Percentiles rank a stretch among this genome's conserved stretches.
phyloP scores from a whole-genome alignment of 306 rosid species.

The Vachellia pachyceras region DNA sequence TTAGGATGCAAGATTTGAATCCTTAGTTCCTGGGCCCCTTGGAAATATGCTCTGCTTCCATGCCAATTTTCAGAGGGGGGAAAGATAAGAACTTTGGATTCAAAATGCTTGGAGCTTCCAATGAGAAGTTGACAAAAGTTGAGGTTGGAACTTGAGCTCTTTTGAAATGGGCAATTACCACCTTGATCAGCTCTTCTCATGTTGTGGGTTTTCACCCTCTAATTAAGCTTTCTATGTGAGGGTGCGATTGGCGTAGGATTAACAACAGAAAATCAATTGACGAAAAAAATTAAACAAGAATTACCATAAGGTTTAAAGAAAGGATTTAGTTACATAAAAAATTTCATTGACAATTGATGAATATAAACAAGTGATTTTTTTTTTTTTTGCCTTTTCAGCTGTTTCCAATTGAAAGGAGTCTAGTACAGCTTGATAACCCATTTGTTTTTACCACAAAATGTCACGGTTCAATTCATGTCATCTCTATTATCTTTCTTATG shows the following conservation, averaged over 20 bases:
- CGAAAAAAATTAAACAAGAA: too few relatives aligned
- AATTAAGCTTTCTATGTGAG: neutral
- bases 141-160: neutral
- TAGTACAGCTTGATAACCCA: too few relatives aligned
- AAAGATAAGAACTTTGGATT: neutral
- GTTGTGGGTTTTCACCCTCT: neutral
- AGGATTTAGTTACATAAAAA: too few relatives aligned
- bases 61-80: neutral
- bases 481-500: too few relatives aligned
- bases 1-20: neutral
- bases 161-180: neutral
- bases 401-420: too few relatives aligned
- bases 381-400: too few relatives aligned
- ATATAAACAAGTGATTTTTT: too few relatives aligned
- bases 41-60: neutral
- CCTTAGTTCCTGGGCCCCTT: neutral
- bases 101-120: neutral
- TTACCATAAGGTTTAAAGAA: too few relatives aligned
- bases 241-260: neutral
- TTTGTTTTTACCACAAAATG: too few relatives aligned
- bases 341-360: too few relatives aligned
- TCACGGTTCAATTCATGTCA: too few relatives aligned
- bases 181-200: neutral
- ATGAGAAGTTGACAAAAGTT: neutral
- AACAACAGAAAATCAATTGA: neutral